Evolutionary conservation across 2,329 filamentous ascomycete species (phyloP).

Genomic region (Amylocarpus encephaloides): DNA sequence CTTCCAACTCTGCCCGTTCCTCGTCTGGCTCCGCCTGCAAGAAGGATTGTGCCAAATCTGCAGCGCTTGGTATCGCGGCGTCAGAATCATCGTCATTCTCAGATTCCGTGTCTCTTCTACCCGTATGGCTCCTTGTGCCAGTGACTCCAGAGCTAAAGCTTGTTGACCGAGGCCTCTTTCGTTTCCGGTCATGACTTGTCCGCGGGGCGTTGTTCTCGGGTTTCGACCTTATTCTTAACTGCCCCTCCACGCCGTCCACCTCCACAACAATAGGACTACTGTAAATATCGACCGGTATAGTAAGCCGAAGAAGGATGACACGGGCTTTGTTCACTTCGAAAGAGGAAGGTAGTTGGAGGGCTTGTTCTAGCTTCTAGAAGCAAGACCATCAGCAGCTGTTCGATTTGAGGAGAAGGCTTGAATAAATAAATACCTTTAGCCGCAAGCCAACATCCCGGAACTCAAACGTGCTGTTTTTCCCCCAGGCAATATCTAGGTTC

Average conservation of each 20-base stretch:
- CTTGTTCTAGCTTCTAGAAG: constrained; percentile 67
- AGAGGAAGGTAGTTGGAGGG: constrained; percentile 67
- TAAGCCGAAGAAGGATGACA: constrained; percentile 70
- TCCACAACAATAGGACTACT: constrained; percentile 77
- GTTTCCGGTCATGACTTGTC: constrained; percentile 30
- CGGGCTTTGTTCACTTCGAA: constrained; percentile 68
- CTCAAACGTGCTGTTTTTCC: constrained; percentile 75
- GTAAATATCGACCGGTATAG: constrained; percentile 82
- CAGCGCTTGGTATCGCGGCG: constrained; percentile 57
- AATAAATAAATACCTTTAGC: constrained; percentile 50
- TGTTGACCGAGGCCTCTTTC: constrained; percentile 24
- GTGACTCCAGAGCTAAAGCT: background rate
- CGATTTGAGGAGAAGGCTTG: background rate
- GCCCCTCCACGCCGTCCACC: constrained; percentile 72
- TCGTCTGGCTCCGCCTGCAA: constrained; percentile 62
- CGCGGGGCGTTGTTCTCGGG: constrained; percentile 23
- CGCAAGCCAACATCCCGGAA: constrained; percentile 80
- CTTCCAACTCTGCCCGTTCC: constrained; percentile 62
- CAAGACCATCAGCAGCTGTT: constrained; percentile 16
- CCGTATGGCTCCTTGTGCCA: constrained; percentile 1
- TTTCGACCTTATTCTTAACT: constrained; percentile 46
- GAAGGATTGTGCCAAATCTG: constrained; percentile 72
- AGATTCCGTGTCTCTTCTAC: constrained; percentile 8
- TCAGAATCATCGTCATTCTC: constrained; percentile 22
- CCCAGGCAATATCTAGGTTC: constrained; percentile 76